A percentile compares a stretch with the other conserved stretches of the same genome.
phyloP scores from a whole-genome alignment of 768 basidiomycete species.

The Boletellus ananiceps region DNA sequence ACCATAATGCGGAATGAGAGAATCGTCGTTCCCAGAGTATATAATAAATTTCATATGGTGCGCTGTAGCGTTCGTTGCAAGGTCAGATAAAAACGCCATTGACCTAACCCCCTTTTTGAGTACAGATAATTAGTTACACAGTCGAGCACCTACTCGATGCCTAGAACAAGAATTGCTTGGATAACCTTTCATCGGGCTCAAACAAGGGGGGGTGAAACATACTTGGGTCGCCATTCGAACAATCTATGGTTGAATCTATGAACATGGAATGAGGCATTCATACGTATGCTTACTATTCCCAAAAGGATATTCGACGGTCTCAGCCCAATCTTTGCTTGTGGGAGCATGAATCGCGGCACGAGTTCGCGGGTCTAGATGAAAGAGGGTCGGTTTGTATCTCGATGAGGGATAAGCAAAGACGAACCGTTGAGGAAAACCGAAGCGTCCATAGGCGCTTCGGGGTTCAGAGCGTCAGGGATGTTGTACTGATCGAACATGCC shows the following conservation, averaged over 20 bases:
- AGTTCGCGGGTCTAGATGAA: conserved; percentile 44
- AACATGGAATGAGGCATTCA: not conserved
- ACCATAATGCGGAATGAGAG: conserved; percentile 57
- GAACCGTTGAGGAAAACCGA: conserved; percentile 60
- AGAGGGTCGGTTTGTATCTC: not conserved
- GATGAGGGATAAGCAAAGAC: conserved; percentile 7
- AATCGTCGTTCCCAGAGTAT: conserved; percentile 68
- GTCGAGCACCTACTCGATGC: conserved; percentile 29
- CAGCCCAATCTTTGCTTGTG: conserved; percentile 46
- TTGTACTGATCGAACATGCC: conserved; percentile 47
- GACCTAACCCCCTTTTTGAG: conserved; percentile 38
- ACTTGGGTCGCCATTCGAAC: conserved; percentile 30
- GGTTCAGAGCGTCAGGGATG: conserved; percentile 52
- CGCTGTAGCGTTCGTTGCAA: conserved; percentile 60
- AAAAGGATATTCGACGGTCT: conserved; percentile 34
- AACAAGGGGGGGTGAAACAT: conserved; percentile 9
- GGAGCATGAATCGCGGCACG: conserved; percentile 66
- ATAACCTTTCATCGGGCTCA: not conserved
- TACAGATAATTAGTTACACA: not conserved
- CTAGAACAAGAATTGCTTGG: conserved; percentile 15
- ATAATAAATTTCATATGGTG: conserved; percentile 51
- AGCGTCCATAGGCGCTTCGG: conserved; percentile 46
- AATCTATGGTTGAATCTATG: conserved; percentile 12
- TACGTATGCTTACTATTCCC: conserved; percentile 23
- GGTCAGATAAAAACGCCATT: conserved; percentile 57